These are phyloP conservation scores for Extremus antarcticus DNA, from an alignment of 495 filamentous ascomycete species.

Conservation along the genomic window DNA sequence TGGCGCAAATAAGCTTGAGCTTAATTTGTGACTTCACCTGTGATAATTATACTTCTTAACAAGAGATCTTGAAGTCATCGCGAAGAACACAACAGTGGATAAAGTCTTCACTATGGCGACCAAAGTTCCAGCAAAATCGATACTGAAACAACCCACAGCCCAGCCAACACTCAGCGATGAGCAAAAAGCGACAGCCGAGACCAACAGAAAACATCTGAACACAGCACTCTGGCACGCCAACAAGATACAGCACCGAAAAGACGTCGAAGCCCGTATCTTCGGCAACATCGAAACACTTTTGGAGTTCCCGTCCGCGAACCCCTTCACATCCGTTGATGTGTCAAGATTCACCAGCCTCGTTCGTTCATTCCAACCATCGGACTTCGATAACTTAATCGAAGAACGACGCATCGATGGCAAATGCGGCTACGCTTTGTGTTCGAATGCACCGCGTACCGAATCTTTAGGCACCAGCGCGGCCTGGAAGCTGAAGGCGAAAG, in stretches of 20 bases:
- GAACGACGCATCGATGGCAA: conserved; percentile 70
- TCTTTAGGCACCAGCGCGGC: conserved; percentile 60
- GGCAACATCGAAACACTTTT: conserved; percentile 56
- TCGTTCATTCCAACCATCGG: conserved; percentile 62
- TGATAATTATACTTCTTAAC: too few species aligned
- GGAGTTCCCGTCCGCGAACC: conserved; percentile 42
- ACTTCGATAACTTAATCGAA: conserved; percentile 76
- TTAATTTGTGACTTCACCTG: too few species aligned
- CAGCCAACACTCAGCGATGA: conserved; percentile 25
- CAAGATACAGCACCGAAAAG: conserved; percentile 65
- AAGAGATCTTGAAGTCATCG: too few species aligned
- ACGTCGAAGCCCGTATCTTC: conserved; percentile 60
- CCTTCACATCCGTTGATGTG: conserved; percentile 50
- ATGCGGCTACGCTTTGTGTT: conserved; percentile 79
- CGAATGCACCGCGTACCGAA: conserved; percentile 47
- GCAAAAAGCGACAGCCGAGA: conserved; percentile 18
- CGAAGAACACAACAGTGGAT: too few species aligned
- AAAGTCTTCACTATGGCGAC: conserved; percentile 5
- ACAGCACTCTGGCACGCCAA: conserved; percentile 71
- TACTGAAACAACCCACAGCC: conserved; percentile 43
- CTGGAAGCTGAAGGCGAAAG: conserved; percentile 41
- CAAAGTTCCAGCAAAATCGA: conserved; percentile 15
- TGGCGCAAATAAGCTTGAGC: too few species aligned
- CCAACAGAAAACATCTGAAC: conserved; percentile 42
- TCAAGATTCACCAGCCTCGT: conserved; percentile 47